phyloP scores from a whole-genome alignment of 495 filamentous ascomycete species.

The Hypomontagnella submonticulosa region DNA sequence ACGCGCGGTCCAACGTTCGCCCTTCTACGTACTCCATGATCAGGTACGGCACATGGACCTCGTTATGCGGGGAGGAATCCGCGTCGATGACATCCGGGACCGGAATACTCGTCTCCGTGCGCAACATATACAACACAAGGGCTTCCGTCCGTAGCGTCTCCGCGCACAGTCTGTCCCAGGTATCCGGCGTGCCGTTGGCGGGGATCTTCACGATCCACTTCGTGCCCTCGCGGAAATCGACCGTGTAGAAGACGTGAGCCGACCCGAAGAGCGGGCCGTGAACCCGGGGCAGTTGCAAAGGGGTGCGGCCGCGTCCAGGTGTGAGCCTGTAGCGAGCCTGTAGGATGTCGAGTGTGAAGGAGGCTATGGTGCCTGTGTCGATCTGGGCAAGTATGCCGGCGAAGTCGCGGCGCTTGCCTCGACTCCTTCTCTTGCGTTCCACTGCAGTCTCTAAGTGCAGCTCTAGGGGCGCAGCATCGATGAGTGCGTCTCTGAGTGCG shows the following conservation, averaged over 20 bases:
- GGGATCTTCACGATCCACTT: slow-evolving; percentile 45
- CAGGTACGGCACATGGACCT: slow-evolving; percentile 34
- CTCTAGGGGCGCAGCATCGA: slow-evolving; percentile 28
- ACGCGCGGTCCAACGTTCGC: slow-evolving; percentile 31
- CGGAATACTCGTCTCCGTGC: slow-evolving; percentile 29
- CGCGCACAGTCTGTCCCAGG: slow-evolving; percentile 31
- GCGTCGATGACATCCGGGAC: slow-evolving; percentile 43
- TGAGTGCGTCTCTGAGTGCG: slow-evolving; percentile 29
- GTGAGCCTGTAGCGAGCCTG: slow-evolving; percentile 6
- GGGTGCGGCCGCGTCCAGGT: background rate
- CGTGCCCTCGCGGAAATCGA: slow-evolving; percentile 19
- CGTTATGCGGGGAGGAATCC: slow-evolving; percentile 32
- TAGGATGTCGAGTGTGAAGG: slow-evolving; percentile 27
- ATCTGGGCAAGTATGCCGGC: slow-evolving; percentile 34
- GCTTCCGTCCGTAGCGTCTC: slow-evolving; percentile 38
- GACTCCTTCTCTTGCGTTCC: slow-evolving; percentile 2
- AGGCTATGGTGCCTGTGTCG: slow-evolving; percentile 34
- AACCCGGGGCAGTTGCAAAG: slow-evolving; percentile 27
- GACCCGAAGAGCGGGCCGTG: slow-evolving; percentile 33
- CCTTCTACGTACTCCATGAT: slow-evolving; percentile 44
- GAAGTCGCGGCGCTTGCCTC: slow-evolving; percentile 20
- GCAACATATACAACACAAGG: slow-evolving; percentile 30
- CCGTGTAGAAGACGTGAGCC: slow-evolving; percentile 39
- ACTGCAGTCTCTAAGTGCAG: background rate
- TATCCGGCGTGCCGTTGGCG: slow-evolving; percentile 30